A percentile compares a stretch with the other conserved stretches of the same genome.
These are phyloP conservation scores for Chaetomium fimeti DNA, from an alignment of 495 filamentous ascomycete genomes.

Conservation along the genomic window DNA sequence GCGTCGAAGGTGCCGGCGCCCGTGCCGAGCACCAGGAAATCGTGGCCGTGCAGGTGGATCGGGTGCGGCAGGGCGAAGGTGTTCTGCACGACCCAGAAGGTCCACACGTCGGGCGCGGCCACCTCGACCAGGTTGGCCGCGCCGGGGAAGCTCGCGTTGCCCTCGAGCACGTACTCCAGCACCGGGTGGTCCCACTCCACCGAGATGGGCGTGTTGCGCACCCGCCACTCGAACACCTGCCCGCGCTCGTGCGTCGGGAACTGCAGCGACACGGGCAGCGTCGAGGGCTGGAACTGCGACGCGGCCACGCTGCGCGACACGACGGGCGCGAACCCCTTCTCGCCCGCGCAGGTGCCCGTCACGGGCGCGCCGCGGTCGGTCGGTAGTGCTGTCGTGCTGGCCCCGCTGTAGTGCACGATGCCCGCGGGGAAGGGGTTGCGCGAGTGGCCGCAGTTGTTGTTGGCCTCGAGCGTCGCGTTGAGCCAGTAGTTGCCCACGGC, in stretches of 20 bases:
- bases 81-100: conserved; percentile 43
- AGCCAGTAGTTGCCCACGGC: conserved; percentile 59
- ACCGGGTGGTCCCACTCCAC: conserved; percentile 42
- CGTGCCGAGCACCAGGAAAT: conserved; percentile 57
- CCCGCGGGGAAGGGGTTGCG: conserved; percentile 32
- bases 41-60: conserved; percentile 59
- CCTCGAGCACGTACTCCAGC: conserved; percentile 35
- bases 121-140: conserved; percentile 36
- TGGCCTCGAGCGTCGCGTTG: conserved; percentile 34
- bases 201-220: conserved; percentile 34
- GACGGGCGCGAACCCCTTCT: conserved; percentile 30
- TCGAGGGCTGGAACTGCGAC: conserved; percentile 16
- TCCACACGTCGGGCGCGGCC: conserved; percentile 31
- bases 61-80: conserved; percentile 41
- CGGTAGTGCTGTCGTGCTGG: conserved; percentile 26
- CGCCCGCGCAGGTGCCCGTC: conserved; percentile 27
- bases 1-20: conserved; percentile 39
- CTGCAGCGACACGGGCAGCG: conserved; percentile 4
- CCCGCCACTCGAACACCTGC: conserved; percentile 37
- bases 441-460: conserved; percentile 28
- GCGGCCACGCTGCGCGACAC: conserved; percentile 26
- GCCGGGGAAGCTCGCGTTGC: conserved; percentile 34
- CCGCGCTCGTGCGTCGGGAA: conserved; percentile 23
- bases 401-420: conserved; percentile 45
- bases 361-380: conserved; percentile 29